Base-by-base conservation (phyloP, 176 grass and related monocot species). In the Musa acuminata region DNA sequence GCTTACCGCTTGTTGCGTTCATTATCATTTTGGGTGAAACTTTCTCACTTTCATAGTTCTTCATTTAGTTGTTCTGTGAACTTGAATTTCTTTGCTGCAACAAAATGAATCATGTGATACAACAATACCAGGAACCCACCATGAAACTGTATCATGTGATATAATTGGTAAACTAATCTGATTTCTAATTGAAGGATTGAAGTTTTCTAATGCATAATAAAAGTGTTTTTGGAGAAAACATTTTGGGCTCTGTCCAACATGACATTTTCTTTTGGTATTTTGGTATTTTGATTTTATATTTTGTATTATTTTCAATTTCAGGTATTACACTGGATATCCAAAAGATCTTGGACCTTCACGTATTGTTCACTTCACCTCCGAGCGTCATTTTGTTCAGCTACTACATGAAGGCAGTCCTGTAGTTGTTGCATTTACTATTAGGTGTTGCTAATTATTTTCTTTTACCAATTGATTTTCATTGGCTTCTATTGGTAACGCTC, bases 311-410 rank as follows among this genome's bases (percentile, higher is more conserved):
- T 53, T 48, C 52, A 62, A 79, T 70, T 53, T 69, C 80, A 96
- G 93, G 85, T 92, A 96, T 78, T 92, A 92, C 85, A 90, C 89
- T 78, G 93, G 93, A 86, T 92, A 90, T 75, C 93, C 93, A 55
- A 96, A 92, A 81, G 83, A 92, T 85, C 78, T 90, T 78, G 89
- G 93, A 67, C 83, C 85, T 24, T 96, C 93, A 71, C 84, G 76
- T 55, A 80, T 96, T 79, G 88, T 96, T 78, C 85, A 87, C 49
- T 96, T 96, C 79, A 90, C 87, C 12, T 90, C 93, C 68, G 90
- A 97, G 80, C 83, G 87, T 53, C 90, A 88, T 24, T 97, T 97
- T 75, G 84, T 97, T 75, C 84, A 90, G 75, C 72, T 97, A 66
- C 73, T 97, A 27, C 80, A 97, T 77, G 87, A 97, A 83, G 93